Conservation (phyloP, 1,284 basidiomycete species). For the Sporisorium iseilematis-ciliati region DNA sequence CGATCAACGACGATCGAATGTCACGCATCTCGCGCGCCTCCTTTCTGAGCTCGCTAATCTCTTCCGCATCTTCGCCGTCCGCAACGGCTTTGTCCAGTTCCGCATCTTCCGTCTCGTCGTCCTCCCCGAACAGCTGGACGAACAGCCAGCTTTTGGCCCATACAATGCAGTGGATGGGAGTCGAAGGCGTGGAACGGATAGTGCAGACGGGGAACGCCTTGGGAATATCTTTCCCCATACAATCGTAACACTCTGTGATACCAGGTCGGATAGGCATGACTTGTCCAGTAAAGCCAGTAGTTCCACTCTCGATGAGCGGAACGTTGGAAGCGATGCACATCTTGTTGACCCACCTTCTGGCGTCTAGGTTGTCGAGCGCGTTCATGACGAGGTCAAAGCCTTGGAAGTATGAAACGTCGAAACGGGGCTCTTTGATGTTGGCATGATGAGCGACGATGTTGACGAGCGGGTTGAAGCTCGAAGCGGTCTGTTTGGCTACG, state of each 20-base stretch:
- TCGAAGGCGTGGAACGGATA: slow-evolving; percentile 95
- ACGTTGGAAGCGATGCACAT: slow-evolving; percentile 93
- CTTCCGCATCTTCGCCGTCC: slow-evolving; percentile 87
- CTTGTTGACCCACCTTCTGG: slow-evolving; percentile 78
- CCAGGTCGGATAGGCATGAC: slow-evolving; percentile 44
- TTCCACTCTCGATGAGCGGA: slow-evolving; percentile 95
- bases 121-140: slow-evolving; percentile 66
- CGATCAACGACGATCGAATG: slow-evolving; percentile 75
- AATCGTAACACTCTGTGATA: slow-evolving; percentile 67
- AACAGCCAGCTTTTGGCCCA: slow-evolving; percentile 99
- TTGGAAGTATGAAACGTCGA: slow-evolving; percentile 89
- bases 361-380: slow-evolving; percentile 85
- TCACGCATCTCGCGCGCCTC: slow-evolving; percentile 88
- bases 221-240: slow-evolving; percentile 79
- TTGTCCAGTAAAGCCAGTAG: slow-evolving; percentile 91
- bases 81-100: slow-evolving; percentile 88
- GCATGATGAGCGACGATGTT: slow-evolving; percentile 89
- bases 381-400: slow-evolving; percentile 93
- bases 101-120: slow-evolving; percentile 70
- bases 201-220: slow-evolving; percentile 98
- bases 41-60: slow-evolving; percentile 88
- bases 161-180: slow-evolving; percentile 98
- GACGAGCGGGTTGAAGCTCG: slow-evolving; percentile 90
- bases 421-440: slow-evolving; percentile 94
- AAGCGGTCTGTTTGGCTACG: slow-evolving; percentile 89